Conservation (phyloP, 495 filamentous ascomycete genomes). For the Penicillium soppii region DNA sequence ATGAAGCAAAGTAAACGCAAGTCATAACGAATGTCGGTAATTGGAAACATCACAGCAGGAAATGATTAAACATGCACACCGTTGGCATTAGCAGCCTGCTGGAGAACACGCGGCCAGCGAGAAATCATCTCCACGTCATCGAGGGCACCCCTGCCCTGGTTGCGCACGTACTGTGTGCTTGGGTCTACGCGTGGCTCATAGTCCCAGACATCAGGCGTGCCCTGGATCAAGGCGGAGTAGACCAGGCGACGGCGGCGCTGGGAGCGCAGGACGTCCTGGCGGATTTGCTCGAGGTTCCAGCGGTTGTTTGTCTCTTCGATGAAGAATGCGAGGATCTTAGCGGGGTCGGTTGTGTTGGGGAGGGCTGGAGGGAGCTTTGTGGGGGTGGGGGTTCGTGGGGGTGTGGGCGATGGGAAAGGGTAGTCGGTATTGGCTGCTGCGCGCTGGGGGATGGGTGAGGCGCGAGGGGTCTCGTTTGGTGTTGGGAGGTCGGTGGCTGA, state of each 20-base stretch:
- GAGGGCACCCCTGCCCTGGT: conserved; percentile 46
- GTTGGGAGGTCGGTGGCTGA: conserved; percentile 35
- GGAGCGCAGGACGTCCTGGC: conserved; percentile 61
- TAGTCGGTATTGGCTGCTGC: conserved; percentile 23
- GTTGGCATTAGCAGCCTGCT: conserved; percentile 35
- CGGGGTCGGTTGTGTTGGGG: conserved; percentile 44
- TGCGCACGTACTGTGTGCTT: conserved; percentile 62
- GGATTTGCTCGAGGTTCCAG: conserved; percentile 76
- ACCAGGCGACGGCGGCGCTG: conserved; percentile 72
- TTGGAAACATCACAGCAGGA: too few species aligned
- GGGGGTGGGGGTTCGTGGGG: conserved; percentile 43
- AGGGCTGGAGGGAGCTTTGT: conserved; percentile 28
- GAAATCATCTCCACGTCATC: conserved; percentile 48
- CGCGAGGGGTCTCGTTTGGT: conserved; percentile 35
- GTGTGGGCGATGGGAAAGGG: conserved; percentile 38
- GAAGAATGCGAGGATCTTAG: conserved; percentile 55
- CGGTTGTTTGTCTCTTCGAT: conserved; percentile 59
- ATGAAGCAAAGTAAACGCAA: conserved; percentile 1
- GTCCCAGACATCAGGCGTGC: conserved; percentile 72
- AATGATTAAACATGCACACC: too few species aligned
- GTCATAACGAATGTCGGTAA: too few species aligned
- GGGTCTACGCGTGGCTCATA: conserved; percentile 72
- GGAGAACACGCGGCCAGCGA: conserved; percentile 46
- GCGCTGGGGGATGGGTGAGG: conserved; percentile 32
- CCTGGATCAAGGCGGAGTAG: conserved; percentile 71